phyloP scores from a whole-genome alignment of 192 early-diverging fungal genomes.

The Coemansia erecta region DNA sequence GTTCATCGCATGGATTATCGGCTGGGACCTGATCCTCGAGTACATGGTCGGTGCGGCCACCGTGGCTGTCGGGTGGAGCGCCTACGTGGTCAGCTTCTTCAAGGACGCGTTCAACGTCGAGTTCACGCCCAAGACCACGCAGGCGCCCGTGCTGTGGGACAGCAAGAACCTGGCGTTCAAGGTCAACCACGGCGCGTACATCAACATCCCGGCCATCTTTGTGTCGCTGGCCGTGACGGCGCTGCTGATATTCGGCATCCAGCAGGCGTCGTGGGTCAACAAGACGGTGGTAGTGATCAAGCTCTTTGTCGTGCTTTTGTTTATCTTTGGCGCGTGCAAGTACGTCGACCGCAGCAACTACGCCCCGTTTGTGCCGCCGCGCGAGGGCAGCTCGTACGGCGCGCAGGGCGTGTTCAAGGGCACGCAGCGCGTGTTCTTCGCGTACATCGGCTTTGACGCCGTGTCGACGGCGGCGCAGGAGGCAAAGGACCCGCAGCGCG shows the following conservation, averaged over 20 bases:
- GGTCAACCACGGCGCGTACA: constrained; percentile 54
- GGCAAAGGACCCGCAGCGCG: constrained; percentile 70
- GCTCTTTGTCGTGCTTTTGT: constrained; percentile 67
- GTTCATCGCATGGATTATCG: constrained; percentile 85
- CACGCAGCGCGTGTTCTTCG: constrained; percentile 72
- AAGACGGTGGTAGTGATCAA: constrained; percentile 70
- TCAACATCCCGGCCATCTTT: constrained; percentile 75
- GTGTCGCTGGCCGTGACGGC: constrained; percentile 64
- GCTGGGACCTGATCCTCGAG: constrained; percentile 88
- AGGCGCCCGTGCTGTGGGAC: constrained; percentile 71
- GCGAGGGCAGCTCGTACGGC: constrained; percentile 62
- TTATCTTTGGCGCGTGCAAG: constrained; percentile 73
- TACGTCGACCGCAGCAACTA: constrained; percentile 73
- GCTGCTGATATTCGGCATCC: constrained; percentile 71
- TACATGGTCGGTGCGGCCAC: constrained; percentile 84
- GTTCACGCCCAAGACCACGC: constrained; percentile 58
- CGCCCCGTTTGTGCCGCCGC: constrained; percentile 72
- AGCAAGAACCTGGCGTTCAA: constrained; percentile 35
- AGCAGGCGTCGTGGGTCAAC: constrained; percentile 73
- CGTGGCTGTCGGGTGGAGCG: constrained; percentile 81
- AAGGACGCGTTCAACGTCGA: constrained; percentile 58
- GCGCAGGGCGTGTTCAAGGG: constrained; percentile 67
- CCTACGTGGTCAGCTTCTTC: constrained; percentile 73
- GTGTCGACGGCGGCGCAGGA: constrained; percentile 86
- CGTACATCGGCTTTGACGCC: constrained; percentile 88